Percentiles rank a stretch among this genome's conserved stretches.
Conservation (phyloP, 108 stramenopile species). For the Cyclostephanos invisitatus region DNA sequence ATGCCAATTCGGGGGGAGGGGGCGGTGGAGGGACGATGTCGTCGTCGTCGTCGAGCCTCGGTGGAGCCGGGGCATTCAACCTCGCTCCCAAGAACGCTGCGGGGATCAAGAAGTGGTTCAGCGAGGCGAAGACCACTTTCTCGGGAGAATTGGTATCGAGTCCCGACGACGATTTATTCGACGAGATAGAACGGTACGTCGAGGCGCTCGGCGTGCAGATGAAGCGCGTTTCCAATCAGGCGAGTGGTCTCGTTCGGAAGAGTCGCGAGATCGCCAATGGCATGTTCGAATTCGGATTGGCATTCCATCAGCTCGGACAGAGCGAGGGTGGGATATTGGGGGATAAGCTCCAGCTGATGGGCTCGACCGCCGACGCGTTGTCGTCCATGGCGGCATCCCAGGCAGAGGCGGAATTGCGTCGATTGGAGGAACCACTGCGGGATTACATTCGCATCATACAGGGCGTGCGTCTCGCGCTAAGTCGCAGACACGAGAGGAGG, state of each 20-base stretch:
- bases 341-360: constrained; percentile 81
- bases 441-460: constrained; percentile 95
- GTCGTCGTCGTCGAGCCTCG: neutral
- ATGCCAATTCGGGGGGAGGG: neutral
- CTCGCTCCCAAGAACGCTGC: constrained; percentile 62
- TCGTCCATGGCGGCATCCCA: constrained; percentile 76
- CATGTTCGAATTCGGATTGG: constrained; percentile 95
- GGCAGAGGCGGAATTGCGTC: constrained; percentile 83
- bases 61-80: constrained; percentile 38
- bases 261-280: constrained; percentile 92
- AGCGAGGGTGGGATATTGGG: constrained; percentile 88
- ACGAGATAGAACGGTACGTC: constrained; percentile 91
- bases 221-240: constrained; percentile 91
- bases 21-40: neutral
- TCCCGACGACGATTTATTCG: constrained; percentile 91
- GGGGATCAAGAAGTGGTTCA: constrained; percentile 87
- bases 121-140: constrained; percentile 84
- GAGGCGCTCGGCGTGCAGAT: constrained; percentile 89
- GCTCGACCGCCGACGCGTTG: constrained; percentile 85
- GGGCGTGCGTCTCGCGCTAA: constrained; percentile 91
- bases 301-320: constrained; percentile 94
- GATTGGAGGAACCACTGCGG: constrained; percentile 92
- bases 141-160: constrained; percentile 76
- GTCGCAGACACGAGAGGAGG: constrained; percentile 88
- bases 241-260: constrained; percentile 87